Percentiles rank a stretch among this genome's conserved stretches.
phyloP scores from a whole-genome alignment of 2,329 filamentous ascomycete genomes.

The Gliomastix tumulicola region DNA sequence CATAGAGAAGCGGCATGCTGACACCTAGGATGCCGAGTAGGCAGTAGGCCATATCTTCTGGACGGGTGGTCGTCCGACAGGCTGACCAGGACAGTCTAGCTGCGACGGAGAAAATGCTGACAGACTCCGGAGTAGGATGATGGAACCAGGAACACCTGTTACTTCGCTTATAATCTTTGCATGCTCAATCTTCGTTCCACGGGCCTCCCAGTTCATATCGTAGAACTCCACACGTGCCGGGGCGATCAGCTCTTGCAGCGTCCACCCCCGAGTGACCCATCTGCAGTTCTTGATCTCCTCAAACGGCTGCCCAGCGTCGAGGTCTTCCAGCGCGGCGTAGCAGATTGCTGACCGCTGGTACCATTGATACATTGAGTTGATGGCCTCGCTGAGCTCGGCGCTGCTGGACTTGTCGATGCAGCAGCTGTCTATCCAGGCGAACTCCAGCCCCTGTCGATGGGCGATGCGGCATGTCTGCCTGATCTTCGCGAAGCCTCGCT shows the following conservation, averaged over 20 bases:
- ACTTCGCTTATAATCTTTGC: background rate
- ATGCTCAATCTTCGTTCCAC: background rate
- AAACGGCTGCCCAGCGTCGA: background rate
- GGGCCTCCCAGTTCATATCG: slow-evolving; percentile 13
- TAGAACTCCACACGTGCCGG: slow-evolving; percentile 18
- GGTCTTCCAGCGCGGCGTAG: slow-evolving; percentile 14
- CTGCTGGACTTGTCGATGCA: slow-evolving; percentile 16
- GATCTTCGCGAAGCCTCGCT: background rate
- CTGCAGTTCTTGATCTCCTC: background rate
- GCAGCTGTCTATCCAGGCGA: slow-evolving; percentile 17
- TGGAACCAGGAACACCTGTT: background rate
- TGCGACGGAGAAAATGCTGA: background rate
- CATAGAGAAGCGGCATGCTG: slow-evolving; percentile 19
- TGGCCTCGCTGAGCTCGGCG: slow-evolving; percentile 15
- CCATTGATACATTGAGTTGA: slow-evolving; percentile 18
- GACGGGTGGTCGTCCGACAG: slow-evolving; percentile 12
- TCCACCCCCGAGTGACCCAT: slow-evolving; percentile 40
- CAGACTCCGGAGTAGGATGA: background rate
- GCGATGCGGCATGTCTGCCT: background rate
- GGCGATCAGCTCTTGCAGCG: slow-evolving; percentile 59
- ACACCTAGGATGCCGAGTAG: slow-evolving; percentile 18
- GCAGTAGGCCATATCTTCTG: slow-evolving; percentile 19
- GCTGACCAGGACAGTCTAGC: slow-evolving; percentile 16
- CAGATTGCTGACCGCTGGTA: slow-evolving; percentile 14
- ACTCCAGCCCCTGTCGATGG: background rate